Evolutionary conservation across 495 filamentous ascomycete genomes (phyloP), one percentile per base, ranked within the genome.

Genomic region (Jackrogersella multiformis): DNA sequence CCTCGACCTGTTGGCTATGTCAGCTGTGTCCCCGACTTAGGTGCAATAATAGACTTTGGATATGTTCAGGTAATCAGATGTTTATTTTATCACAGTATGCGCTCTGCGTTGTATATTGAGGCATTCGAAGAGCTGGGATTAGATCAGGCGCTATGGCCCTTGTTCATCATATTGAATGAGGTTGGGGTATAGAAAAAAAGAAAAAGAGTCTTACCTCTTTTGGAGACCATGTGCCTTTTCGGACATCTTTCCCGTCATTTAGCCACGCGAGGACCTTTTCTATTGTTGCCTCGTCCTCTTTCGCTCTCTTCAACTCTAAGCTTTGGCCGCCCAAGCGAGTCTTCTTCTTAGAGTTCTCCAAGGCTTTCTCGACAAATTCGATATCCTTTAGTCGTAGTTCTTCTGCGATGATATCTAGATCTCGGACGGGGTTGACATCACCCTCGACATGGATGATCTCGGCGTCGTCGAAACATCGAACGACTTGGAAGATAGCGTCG

Each of bases 101-200:
- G 80, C 87, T 89, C 89, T 84, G 82, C 86, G 85, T 89, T 85
- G 83, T 76, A 82, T 76, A 70, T 76, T 84, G 85, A 88, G 89
- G 83, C 87, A 87, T 89, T 97, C 95, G 87, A 96, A 89, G 95
- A 99, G 95, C 95, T 99, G 95, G 95, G 95, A 91, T 97, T 93
- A 91, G 84, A 84, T 92, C 89, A 90, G 94, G 93, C 92, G 84
- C 84, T 80, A 81, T 86, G 88, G 91, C 93, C 94, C 90, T 97
- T 97, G 88, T 87, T 99, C 95, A 98, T 99, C 95, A 95, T 90
- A 68, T 76, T 53, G 48, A 61, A 32, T 8, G 26, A 80, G 87
- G 15, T 38, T 18, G 28, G 39, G 16, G 3, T 30, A 7, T 30
- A 4, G 16, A 24, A 18, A 41, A 60, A 28, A 62, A 58, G 41